A percentile compares a stretch with the other conserved stretches of the same genome.
These are phyloP conservation scores for Alnus rubra DNA, from an alignment of 306 rosid species.

Conservation along the genomic window DNA sequence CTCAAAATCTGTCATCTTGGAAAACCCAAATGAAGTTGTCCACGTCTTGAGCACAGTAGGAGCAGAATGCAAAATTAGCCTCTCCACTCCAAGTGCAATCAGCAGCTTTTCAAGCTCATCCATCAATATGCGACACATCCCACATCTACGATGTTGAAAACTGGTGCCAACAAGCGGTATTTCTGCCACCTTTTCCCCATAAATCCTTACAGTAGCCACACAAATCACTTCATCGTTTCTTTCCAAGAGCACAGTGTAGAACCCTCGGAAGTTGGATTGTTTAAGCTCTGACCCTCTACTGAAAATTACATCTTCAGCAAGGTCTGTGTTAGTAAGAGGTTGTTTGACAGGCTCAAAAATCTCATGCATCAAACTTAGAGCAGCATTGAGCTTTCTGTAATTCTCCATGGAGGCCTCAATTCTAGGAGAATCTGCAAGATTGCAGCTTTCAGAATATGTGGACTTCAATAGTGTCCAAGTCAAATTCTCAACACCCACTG, in stretches of 20 bases:
- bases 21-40: conserved; percentile 56
- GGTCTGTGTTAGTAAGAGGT: conserved; percentile 29
- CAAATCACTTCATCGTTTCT: conserved; percentile 33
- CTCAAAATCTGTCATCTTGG: conserved; percentile 34
- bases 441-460: background rate
- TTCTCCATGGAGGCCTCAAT: conserved; percentile 9
- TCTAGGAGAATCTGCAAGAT: background rate
- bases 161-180: conserved; percentile 68
- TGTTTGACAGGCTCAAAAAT: conserved; percentile 51
- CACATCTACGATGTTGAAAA: conserved; percentile 36
- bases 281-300: conserved; percentile 38
- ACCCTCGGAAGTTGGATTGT: conserved; percentile 53
- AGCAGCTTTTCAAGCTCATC: conserved; percentile 54
- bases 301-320: conserved; percentile 45
- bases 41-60: conserved; percentile 41
- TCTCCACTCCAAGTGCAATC: conserved; percentile 48
- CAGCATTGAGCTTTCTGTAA: conserved; percentile 41
- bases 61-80: conserved; percentile 55
- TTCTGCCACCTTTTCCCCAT: conserved; percentile 52
- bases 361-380: conserved; percentile 51
- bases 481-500: conserved; percentile 35
- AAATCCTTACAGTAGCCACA: conserved; percentile 53
- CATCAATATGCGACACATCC: conserved; percentile 67
- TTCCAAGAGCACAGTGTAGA: conserved; percentile 58
- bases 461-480: conserved; percentile 59